Conservation (phyloP, 148 eudicot genomes). For the Chenopodium suecicum region DNA sequence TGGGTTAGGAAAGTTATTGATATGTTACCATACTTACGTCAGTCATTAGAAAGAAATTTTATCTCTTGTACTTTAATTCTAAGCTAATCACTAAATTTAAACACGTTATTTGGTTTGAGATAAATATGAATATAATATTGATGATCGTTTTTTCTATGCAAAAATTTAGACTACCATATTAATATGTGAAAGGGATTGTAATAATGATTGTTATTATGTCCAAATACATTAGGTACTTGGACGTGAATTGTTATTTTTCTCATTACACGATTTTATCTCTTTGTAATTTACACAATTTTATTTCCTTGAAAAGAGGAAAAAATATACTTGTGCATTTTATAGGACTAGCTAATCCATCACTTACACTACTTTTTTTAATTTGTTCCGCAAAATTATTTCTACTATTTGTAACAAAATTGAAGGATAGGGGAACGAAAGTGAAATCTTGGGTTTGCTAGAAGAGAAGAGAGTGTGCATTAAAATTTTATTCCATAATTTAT, state of each 20-base stretch:
- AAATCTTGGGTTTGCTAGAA: too few species aligned
- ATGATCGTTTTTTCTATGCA: neutral
- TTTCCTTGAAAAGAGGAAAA: too few species aligned
- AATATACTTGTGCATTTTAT: too few species aligned
- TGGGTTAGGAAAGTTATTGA: neutral
- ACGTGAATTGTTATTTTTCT: neutral
- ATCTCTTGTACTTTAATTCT: too few species aligned
- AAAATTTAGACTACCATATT: neutral
- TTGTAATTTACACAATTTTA: too few species aligned
- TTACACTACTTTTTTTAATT: too few species aligned
- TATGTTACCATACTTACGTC: neutral
- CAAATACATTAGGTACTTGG: slow-evolving; percentile 12
- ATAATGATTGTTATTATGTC: slow-evolving; percentile 18
- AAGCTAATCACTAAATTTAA: neutral
- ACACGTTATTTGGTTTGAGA: neutral
- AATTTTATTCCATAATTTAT: too few species aligned
- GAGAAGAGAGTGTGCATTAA: too few species aligned
- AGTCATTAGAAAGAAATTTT: neutral
- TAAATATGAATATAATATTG: neutral
- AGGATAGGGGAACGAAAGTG: too few species aligned
- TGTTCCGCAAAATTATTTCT: too few species aligned
- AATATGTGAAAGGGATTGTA: neutral
- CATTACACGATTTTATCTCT: neutral
- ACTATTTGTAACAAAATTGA: too few species aligned
- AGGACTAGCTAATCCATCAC: too few species aligned